Conservation (phyloP, 2,329 filamentous ascomycete genomes). For the Aureobasidium melanogenum region DNA sequence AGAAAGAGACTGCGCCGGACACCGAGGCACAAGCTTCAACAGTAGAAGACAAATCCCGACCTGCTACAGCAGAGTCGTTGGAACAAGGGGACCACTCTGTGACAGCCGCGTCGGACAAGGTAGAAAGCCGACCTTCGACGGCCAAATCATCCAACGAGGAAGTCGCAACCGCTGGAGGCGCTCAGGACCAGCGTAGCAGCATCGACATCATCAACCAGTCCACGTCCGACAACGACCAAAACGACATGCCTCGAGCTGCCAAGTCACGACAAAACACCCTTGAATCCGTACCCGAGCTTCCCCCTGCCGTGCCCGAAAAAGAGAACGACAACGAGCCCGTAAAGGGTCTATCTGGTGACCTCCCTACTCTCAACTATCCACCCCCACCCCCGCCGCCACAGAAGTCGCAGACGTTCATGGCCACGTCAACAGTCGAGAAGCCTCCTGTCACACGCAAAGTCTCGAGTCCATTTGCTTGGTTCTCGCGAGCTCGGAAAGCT, state of each 20-base stretch:
- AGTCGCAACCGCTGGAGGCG: not conserved
- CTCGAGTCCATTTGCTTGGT: conserved; percentile 79
- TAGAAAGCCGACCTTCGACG: conserved; percentile 9
- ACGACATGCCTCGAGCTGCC: not conserved
- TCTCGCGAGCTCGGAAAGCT: conserved; percentile 55
- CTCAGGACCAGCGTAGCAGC: conserved; percentile 20
- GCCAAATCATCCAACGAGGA: conserved; percentile 17
- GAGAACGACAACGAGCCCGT: conserved; percentile 20
- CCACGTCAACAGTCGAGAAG: not conserved
- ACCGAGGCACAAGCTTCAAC: conserved; percentile 31
- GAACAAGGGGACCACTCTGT: not conserved
- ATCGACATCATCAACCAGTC: not conserved
- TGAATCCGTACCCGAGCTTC: conserved; percentile 14
- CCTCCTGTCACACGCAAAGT: conserved; percentile 56
- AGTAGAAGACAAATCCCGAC: conserved; percentile 28
- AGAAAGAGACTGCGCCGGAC: conserved; percentile 18
- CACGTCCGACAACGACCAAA: not conserved
- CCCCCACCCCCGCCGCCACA: conserved; percentile 26
- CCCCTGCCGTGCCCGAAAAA: conserved; percentile 17
- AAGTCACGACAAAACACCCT: not conserved
- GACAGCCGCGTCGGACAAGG: conserved; percentile 16
- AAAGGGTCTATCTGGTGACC: conserved; percentile 63
- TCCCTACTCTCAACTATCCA: conserved; percentile 52
- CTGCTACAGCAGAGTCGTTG: conserved; percentile 2
- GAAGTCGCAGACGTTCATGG: not conserved